Percentiles rank a stretch among this genome's conserved stretches.
Evolutionary conservation across 345 rosid species (phyloP).

Genomic region (Arabis alpina): DNA sequence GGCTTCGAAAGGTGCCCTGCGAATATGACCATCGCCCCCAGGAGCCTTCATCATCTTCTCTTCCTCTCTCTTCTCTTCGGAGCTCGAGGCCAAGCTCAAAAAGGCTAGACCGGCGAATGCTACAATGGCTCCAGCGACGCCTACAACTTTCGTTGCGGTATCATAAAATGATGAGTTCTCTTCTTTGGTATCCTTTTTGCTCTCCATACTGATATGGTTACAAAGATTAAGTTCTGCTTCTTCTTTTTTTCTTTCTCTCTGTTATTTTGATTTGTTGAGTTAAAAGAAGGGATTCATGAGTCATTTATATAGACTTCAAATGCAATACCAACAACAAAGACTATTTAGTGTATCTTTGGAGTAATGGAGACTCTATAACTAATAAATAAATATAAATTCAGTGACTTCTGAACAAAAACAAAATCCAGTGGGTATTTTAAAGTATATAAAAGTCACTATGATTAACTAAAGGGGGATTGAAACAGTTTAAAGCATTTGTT

Average conservation of each 20-base stretch:
- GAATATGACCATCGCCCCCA: background rate
- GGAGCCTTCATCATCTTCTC: constrained; percentile 6
- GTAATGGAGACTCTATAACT: no score
- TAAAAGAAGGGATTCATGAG: background rate
- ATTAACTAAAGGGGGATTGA: background rate
- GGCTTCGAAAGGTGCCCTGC: background rate
- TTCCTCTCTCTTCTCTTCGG: background rate
- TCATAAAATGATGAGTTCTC: background rate
- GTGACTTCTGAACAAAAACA: no score
- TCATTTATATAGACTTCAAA: constrained; percentile 20
- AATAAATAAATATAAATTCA: no score
- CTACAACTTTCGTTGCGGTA: background rate
- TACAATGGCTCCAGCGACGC: background rate
- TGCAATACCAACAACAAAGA: background rate
- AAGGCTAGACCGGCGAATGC: constrained; percentile 6
- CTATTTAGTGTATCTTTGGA: background rate
- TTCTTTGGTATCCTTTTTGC: constrained; percentile 1
- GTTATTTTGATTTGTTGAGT: background rate
- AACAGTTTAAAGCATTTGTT: background rate
- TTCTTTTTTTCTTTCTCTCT: background rate
- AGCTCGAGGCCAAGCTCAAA: background rate
- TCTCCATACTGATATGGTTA: background rate
- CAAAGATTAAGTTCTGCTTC: background rate
- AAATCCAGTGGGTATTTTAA: background rate
- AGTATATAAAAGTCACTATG: background rate